Conservation (phyloP, 371 early-diverging fungal genomes). For the Apophysomyces sp. region DNA sequence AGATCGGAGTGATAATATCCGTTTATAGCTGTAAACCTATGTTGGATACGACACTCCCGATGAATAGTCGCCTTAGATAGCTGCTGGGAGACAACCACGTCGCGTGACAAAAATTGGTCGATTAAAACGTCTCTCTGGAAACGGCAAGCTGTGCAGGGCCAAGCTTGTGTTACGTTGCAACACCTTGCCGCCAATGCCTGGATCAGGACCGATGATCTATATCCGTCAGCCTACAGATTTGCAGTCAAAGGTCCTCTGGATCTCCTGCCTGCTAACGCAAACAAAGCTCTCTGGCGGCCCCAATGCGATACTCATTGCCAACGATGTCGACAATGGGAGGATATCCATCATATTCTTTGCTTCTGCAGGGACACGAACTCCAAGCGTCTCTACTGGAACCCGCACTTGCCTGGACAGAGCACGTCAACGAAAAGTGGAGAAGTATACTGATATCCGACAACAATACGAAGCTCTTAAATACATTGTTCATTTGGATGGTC, state of each 20-base stretch:
- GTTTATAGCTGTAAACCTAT: too few relatives aligned
- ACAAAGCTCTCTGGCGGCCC: not conserved
- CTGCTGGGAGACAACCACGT: not conserved
- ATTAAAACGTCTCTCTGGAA: not conserved
- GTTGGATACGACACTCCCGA: too few relatives aligned
- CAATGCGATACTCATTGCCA: not conserved
- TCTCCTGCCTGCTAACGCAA: not conserved
- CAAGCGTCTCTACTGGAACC: not conserved
- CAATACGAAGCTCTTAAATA: not conserved
- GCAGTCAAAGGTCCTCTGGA: not conserved
- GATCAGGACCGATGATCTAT: not conserved
- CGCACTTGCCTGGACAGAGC: not conserved
- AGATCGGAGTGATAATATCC: too few relatives aligned
- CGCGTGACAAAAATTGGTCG: not conserved
- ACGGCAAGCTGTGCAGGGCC: not conserved
- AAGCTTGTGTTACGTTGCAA: not conserved
- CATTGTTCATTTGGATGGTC: not conserved
- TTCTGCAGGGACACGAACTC: not conserved
- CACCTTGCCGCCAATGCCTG: not conserved
- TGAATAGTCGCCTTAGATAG: too few relatives aligned
- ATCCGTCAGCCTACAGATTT: not conserved
- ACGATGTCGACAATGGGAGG: not conserved
- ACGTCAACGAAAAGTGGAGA: not conserved
- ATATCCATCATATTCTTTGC: conserved; percentile 1
- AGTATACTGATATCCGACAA: not conserved